Evolutionary conservation across 2,329 filamentous ascomycete species (phyloP), one percentile per base, ranked within the genome.

Genomic region (Podosphaera leucotricha): DNA sequence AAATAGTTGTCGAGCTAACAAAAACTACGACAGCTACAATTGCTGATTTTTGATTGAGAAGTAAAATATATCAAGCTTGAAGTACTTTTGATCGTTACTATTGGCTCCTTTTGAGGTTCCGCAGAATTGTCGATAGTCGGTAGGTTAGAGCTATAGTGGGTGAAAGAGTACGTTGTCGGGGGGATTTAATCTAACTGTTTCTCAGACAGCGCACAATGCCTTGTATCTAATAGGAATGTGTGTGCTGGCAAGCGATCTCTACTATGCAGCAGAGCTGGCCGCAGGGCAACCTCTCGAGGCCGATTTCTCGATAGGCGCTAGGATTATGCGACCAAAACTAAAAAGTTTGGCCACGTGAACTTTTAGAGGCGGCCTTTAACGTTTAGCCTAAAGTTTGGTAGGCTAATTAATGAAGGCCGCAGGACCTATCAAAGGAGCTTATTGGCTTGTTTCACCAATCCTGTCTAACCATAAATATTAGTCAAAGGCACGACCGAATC

Each of bases 261-360:
- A 11, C 6, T 28, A 28, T 6, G 24, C 24, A 6, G 24, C 24
- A 28, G 24, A 1, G 24, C 24, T 28, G 24, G 24, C 6, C 24
- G 24, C 24, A 28, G 11, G 6, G 24, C 24, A 28, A 28, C 24
- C 24, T 28, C 6, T 28, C 24, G 11, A 6, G 24, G 11, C 24
- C 24, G 24, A 28, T 28, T 6, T 6, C 24, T 28, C 24, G 52
- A 56, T 57, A 55, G 54, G 55, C 53, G 56, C 54, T 55, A 58
- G 58, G 60, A 59, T 65, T 67, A 54, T 48, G 48, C 47, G 41
- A 41, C 20, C 52, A 49, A 51, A 54, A 53, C 52, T 55, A n/a
- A 47, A 45, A 52, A 41, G 48, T 37, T 43, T 41, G 42, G 48
- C 49, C 55, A 57, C 55, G 53, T 57, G 56, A 55, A 50, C 46